Base-by-base conservation (phyloP, 768 basidiomycete species). In the Rhizopogon sp. region DNA sequence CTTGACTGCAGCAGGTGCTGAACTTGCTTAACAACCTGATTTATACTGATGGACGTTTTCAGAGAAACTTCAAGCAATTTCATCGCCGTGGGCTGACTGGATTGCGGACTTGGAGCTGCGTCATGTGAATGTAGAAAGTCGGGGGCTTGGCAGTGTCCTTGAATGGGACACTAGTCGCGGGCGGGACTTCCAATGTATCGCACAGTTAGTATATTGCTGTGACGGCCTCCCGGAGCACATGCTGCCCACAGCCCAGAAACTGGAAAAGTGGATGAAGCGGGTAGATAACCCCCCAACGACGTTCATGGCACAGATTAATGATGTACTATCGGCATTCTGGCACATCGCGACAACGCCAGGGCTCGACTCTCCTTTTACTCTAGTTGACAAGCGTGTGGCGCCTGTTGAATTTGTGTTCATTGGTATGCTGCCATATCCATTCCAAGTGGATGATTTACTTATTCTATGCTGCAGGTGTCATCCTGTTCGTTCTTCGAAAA, bases 11-110 rank as follows among this genome's bases (percentile, higher is more conserved):
- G 86, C 89, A 65, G 88, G 89, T 86, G 62, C 37, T 55, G 25
- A 51, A 11, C 29, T 16, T 14, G 35, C 25, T 20, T 11, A 33
- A 8, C 17, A 2, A 33, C n/a, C 0, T 6, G 11, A 14, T 43
- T 20, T 8, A 17, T 22, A 25, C 29, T 25, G n/a, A 6, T 50
- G 59, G 25, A 64, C 35, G 10, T 42, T 17, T 10, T 11, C 66
- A 85, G 91, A 93, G 69, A 91, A 90, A 70, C 68, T 92, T 17
- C 87, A 89, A 59, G 90, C 91, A 0, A 82, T 92, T 44, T 75
- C 84, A 6, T 87, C 88, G 3, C 80, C 84, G 1, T 84, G 84
- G 79, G 76, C 85, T 31, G 74, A 76, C 39, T 90, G 85, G 84
- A 81, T 93, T 59, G 61, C 73, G 2, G 70, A 76, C 6, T 74